phyloP scores from a whole-genome alignment of 768 basidiomycete genomes.

The Cyclocybe cylindracea region DNA sequence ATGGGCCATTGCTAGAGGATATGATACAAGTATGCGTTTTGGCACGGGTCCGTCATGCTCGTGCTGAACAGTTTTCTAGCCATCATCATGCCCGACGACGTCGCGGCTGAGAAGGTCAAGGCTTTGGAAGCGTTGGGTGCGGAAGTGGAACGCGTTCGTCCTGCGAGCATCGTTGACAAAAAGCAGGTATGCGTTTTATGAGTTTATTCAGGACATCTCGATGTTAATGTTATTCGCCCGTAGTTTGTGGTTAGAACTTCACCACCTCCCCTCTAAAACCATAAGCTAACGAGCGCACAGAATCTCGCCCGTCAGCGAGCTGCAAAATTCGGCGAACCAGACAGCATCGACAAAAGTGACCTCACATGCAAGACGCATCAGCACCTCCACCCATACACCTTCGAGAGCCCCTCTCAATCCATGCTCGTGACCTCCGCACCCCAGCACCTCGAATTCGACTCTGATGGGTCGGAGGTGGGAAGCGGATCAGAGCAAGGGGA shows the following conservation, averaged over 20 bases:
- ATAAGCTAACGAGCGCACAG: constrained; percentile 35
- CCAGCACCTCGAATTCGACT: constrained; percentile 37
- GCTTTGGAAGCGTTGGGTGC: constrained; percentile 85
- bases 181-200: constrained; percentile 64
- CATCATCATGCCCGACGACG: constrained; percentile 89
- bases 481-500: constrained; percentile 33
- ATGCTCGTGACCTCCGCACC: constrained; percentile 57
- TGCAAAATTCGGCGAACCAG: constrained; percentile 61
- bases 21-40: constrained; percentile 70
- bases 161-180: constrained; percentile 95
- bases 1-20: constrained; percentile 59
- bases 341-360: constrained; percentile 26
- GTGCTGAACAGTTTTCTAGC: constrained; percentile 41
- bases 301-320: constrained; percentile 88
- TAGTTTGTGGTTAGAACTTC: constrained; percentile 64
- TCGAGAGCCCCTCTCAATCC: constrained; percentile 46
- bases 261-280: background rate
- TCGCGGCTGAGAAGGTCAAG: constrained; percentile 89
- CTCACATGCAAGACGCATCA: constrained; percentile 10
- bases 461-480: constrained; percentile 31
- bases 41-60: background rate
- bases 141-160: constrained; percentile 86
- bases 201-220: background rate
- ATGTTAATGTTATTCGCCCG: background rate
- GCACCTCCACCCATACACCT: constrained; percentile 23